phyloP scores from a whole-genome alignment of 306 rosid genomes.

The Cicer yamashitae region DNA sequence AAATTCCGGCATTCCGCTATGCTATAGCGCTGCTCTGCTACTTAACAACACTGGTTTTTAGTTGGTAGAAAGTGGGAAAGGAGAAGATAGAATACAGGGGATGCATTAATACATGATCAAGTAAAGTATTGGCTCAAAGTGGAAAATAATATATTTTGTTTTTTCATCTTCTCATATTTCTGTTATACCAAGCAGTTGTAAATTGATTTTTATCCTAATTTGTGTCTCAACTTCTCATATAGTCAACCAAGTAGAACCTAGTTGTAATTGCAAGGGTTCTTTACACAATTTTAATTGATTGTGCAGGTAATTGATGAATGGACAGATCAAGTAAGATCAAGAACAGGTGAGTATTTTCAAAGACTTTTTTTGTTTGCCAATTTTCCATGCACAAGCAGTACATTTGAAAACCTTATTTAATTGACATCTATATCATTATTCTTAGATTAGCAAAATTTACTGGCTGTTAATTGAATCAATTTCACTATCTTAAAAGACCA shows the following conservation, averaged over 20 bases:
- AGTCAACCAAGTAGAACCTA: not conserved
- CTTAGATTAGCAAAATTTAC: constrained; percentile 25
- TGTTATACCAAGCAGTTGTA: not conserved
- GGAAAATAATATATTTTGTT: constrained; percentile 30
- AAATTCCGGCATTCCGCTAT: too few relatives aligned
- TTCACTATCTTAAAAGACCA: constrained; percentile 30
- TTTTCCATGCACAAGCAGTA: not conserved
- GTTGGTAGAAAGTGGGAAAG: not conserved
- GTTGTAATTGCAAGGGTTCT: constrained; percentile 27
- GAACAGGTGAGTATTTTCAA: constrained; percentile 60
- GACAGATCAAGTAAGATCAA: constrained; percentile 79
- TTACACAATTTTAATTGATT: constrained; percentile 36
- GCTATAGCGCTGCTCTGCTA: too few relatives aligned
- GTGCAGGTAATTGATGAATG: constrained; percentile 88
- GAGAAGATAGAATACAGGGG: constrained; percentile 6
- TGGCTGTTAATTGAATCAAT: constrained; percentile 19
- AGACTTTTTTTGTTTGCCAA: constrained; percentile 30
- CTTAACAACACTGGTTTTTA: not conserved
- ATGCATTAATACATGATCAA: constrained; percentile 20
- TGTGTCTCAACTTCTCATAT: not conserved
- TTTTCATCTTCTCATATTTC: constrained; percentile 16
- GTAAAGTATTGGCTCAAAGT: constrained; percentile 2
- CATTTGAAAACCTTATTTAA: constrained; percentile 10
- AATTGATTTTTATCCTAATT: constrained; percentile 26
- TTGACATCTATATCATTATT: constrained; percentile 34